These are phyloP conservation scores for Colletotrichum kahawae DNA, from an alignment of 2,329 filamentous ascomycete species.

Conservation along the genomic window DNA sequence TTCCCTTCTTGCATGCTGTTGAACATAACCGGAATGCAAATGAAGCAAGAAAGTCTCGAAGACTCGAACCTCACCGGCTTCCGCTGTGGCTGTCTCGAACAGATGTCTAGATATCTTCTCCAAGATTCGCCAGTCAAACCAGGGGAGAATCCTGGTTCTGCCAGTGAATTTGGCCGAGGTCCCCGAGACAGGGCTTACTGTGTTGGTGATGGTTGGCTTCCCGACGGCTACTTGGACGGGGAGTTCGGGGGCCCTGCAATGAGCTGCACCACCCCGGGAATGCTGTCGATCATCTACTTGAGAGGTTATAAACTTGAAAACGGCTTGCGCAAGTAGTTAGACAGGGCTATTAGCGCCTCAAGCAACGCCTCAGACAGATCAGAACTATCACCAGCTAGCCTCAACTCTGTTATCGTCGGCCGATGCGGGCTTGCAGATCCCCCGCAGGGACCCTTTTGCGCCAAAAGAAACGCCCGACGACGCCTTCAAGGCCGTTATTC, in stretches of 20 bases:
- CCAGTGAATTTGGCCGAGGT: constrained; percentile 9
- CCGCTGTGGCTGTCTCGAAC: constrained; percentile 3
- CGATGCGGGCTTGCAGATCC: constrained; percentile 4
- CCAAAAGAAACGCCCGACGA: not conserved
- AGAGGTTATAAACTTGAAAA: not conserved
- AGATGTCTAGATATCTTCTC: not conserved
- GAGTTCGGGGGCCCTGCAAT: not conserved
- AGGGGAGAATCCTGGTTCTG: not conserved
- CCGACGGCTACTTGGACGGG: not conserved
- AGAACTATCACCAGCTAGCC: constrained; percentile 10
- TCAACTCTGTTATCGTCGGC: constrained; percentile 10
- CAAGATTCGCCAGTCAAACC: not conserved
- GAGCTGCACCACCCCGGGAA: not conserved
- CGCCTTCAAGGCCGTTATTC: not conserved
- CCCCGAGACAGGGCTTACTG: constrained; percentile 17
- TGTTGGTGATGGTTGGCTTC: not conserved
- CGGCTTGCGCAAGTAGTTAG: not conserved
- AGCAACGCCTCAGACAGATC: not conserved
- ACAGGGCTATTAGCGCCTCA: not conserved
- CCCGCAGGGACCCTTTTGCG: constrained; percentile 5
- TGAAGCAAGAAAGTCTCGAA: constrained; percentile 1
- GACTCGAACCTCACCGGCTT: not conserved
- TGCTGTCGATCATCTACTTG: not conserved
- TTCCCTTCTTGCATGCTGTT: not conserved
- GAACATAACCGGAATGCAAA: not conserved